Evolutionary conservation across 2,329 filamentous ascomycete species (phyloP), one percentile per base, ranked within the genome.

Genomic region (Aschersonia sp.): DNA sequence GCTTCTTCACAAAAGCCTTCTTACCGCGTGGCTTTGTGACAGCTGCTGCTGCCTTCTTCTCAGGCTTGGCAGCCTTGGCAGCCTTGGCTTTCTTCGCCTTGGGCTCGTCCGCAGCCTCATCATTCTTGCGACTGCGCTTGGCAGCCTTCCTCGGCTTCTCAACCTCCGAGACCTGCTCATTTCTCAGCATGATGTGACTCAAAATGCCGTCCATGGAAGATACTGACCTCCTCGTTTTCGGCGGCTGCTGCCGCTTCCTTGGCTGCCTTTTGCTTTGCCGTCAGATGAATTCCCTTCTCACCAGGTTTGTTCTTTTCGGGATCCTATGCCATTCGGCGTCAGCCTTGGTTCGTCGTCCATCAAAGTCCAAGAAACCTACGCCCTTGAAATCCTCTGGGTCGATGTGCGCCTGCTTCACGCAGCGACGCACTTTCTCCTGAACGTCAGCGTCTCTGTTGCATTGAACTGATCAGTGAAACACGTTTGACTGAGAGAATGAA

Each of bases 321-420:
- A 54, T 94, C 86, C 85, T 92, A 54, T 29, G 20, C 9, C 4
- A 46, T 46, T 45, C 20, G 20, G 20, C 20, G 30, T 38, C 31
- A 31, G 31, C 4, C 10, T 38, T 30, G 31, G 6, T 4, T 9
- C 44, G 29, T 40, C 5, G 20, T 20, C 10, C 4, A 6, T 6
- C 28, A 12, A 12, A 3, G 4, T 28, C 28, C 12, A 5, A n/a
- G 56, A 30, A 32, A 71, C 84, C 67, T 74, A 94, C 89, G 9
- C 88, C 88, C 35, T 84, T 91, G 80, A 88, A 96, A 56, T 96
- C 91, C 46, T 86, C 82, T 42, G 87, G 74, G 55, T 85, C 83
- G 56, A 97, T 83, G 57, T 92, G 85, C 30, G 87, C 88, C 60
- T 89, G 75, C 50, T 75, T 72, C 30, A 96, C 64, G 46, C 84